These are phyloP conservation scores for Hysterium pulicare DNA, from an alignment of 2,329 filamentous ascomycete genomes.

Conservation along the genomic window DNA sequence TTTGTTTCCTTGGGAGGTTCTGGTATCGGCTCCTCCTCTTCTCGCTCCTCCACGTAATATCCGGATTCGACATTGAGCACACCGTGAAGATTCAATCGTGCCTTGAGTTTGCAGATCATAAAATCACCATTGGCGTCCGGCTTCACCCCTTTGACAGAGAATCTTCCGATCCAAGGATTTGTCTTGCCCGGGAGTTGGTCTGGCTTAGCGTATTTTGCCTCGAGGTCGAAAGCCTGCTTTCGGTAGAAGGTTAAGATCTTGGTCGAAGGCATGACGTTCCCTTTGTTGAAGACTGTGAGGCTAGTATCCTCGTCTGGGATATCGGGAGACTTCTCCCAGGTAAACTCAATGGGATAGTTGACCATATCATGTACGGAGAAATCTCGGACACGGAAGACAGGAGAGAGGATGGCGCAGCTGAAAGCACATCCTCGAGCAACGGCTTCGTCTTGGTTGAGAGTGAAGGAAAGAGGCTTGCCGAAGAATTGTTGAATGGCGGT, in stretches of 20 bases:
- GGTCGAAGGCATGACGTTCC: constrained; percentile 94
- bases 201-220: constrained; percentile 88
- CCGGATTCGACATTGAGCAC: constrained; percentile 94
- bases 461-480: constrained; percentile 88
- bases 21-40: constrained; percentile 89
- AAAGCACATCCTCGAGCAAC: constrained; percentile 94
- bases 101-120: constrained; percentile 99
- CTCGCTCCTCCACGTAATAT: constrained; percentile 97
- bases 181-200: constrained; percentile 83
- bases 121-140: constrained; percentile 91
- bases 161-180: constrained; percentile 93
- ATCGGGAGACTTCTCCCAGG: constrained; percentile 97
- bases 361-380: constrained; percentile 97
- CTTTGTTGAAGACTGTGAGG: constrained; percentile 95
- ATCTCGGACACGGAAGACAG: constrained; percentile 96
- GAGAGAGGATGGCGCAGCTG: constrained; percentile 94
- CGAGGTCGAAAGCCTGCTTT: constrained; percentile 94
- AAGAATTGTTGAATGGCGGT: constrained; percentile 87
- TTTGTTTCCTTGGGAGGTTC: constrained; percentile 61
- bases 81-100: constrained; percentile 92
- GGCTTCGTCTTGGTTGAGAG: constrained; percentile 96
- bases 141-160: constrained; percentile 97
- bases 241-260: constrained; percentile 99
- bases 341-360: constrained; percentile 97
- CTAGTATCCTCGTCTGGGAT: constrained; percentile 98